Conservation (phyloP, 768 basidiomycete genomes). For the Psilocybe cyanescens region DNA sequence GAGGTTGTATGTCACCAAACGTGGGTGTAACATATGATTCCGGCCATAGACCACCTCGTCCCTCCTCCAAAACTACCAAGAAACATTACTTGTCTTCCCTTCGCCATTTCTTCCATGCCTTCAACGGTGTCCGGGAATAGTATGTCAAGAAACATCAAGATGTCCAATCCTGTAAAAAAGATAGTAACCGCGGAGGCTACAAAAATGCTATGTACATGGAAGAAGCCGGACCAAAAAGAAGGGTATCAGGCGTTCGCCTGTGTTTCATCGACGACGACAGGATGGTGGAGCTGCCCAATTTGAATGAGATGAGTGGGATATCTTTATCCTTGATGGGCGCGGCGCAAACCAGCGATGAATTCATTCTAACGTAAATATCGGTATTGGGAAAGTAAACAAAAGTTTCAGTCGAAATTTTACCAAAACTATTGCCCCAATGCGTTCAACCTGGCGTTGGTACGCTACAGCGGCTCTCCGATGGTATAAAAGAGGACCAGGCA, state of each 20-base stretch:
- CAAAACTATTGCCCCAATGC: constrained; percentile 7
- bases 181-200: background rate
- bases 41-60: too few species aligned
- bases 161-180: background rate
- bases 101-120: too few species aligned
- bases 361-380: constrained; percentile 1
- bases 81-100: too few species aligned
- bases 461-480: background rate
- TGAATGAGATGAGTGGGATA: background rate
- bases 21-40: too few species aligned
- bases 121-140: too few species aligned
- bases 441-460: background rate
- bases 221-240: background rate
- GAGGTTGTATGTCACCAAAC: too few species aligned
- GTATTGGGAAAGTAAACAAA: background rate
- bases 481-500: background rate
- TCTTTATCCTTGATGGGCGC: background rate
- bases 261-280: background rate
- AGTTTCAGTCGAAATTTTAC: constrained; percentile 5
- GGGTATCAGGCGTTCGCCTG: background rate
- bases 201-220: background rate
- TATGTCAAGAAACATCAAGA: too few species aligned
- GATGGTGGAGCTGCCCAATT: background rate
- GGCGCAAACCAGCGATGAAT: constrained; percentile 19
- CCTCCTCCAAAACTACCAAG: too few species aligned